Percentiles rank a stretch among this genome's conserved stretches.
phyloP scores from a whole-genome alignment of 192 early-diverging fungal species.

The Podila epigama region DNA sequence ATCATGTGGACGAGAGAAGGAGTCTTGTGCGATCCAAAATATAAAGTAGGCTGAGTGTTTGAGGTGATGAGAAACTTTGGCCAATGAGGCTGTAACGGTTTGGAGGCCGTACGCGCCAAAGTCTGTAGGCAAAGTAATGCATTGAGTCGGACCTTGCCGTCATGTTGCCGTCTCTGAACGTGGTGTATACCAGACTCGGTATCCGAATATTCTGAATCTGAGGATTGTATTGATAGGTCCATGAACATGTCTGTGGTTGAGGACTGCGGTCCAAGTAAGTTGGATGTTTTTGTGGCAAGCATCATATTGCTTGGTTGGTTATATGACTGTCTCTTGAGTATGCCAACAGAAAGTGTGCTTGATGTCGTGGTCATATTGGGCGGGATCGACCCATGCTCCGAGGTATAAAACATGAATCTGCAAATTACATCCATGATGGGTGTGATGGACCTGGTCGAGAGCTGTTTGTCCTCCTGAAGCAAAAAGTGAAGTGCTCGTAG shows the following conservation, averaged over 20 bases:
- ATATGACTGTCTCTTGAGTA: constrained; percentile 30
- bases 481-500: constrained; percentile 63
- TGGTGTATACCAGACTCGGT: constrained; percentile 33
- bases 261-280: not conserved
- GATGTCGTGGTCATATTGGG: not conserved
- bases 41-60: constrained; percentile 13
- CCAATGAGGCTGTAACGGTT: constrained; percentile 63
- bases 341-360: constrained; percentile 5
- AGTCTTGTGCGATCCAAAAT: constrained; percentile 13
- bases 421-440: constrained; percentile 58
- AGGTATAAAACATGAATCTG: constrained; percentile 57
- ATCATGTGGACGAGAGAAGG: constrained; percentile 57
- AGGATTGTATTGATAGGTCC: constrained; percentile 29
- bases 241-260: not conserved
- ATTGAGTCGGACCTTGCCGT: constrained; percentile 61
- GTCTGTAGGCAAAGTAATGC: constrained; percentile 59
- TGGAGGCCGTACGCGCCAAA: constrained; percentile 52
- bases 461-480: constrained; percentile 54
- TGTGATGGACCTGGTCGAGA: constrained; percentile 49
- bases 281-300: constrained; percentile 1
- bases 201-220: constrained; percentile 67
- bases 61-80: constrained; percentile 57
- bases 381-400: constrained; percentile 13
- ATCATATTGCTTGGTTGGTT: not conserved
- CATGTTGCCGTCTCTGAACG: constrained; percentile 45